phyloP scores from a whole-genome alignment of 2,329 filamentous ascomycete genomes.

The Monilinia fructigena region DNA sequence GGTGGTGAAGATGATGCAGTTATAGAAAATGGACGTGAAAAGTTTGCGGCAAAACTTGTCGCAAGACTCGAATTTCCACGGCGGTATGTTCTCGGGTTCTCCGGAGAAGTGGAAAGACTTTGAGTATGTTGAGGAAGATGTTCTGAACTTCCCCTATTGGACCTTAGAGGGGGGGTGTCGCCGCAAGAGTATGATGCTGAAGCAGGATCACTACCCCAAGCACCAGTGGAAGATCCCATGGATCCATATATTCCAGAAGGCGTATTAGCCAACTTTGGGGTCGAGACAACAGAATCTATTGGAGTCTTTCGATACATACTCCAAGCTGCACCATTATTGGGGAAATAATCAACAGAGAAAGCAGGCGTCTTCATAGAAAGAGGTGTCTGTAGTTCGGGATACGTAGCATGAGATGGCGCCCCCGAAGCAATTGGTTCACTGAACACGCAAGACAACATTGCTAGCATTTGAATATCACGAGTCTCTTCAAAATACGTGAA shows the following conservation, averaged over 20 bases:
- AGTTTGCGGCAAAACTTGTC: slow-evolving; percentile 55
- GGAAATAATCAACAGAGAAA: slow-evolving; percentile 67
- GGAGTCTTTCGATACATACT: slow-evolving; percentile 52
- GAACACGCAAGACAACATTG: slow-evolving; percentile 70
- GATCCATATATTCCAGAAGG: slow-evolving; percentile 56
- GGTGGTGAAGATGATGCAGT: slow-evolving; percentile 47
- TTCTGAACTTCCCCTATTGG: slow-evolving; percentile 49
- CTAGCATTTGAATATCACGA: slow-evolving; percentile 68
- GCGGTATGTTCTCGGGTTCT: slow-evolving; percentile 50
- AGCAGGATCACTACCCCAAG: slow-evolving; percentile 53
- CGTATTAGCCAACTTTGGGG: slow-evolving; percentile 56
- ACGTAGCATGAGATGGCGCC: slow-evolving; percentile 50
- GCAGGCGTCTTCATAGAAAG: slow-evolving; percentile 64
- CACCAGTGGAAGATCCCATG: slow-evolving; percentile 54
- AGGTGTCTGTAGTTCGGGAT: slow-evolving; percentile 58
- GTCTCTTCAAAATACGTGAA: slow-evolving; percentile 62
- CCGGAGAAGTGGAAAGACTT: slow-evolving; percentile 59
- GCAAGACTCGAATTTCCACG: slow-evolving; percentile 56
- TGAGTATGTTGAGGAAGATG: slow-evolving; percentile 49
- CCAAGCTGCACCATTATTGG: slow-evolving; percentile 56
- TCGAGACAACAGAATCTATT: slow-evolving; percentile 55
- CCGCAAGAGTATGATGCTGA: slow-evolving; percentile 61
- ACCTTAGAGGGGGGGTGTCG: slow-evolving; percentile 55
- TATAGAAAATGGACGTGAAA: slow-evolving; percentile 46
- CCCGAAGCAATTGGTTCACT: slow-evolving; percentile 57